These are phyloP conservation scores for Truncatella angustata DNA, from an alignment of 2,329 filamentous ascomycete genomes.

Conservation along the genomic window DNA sequence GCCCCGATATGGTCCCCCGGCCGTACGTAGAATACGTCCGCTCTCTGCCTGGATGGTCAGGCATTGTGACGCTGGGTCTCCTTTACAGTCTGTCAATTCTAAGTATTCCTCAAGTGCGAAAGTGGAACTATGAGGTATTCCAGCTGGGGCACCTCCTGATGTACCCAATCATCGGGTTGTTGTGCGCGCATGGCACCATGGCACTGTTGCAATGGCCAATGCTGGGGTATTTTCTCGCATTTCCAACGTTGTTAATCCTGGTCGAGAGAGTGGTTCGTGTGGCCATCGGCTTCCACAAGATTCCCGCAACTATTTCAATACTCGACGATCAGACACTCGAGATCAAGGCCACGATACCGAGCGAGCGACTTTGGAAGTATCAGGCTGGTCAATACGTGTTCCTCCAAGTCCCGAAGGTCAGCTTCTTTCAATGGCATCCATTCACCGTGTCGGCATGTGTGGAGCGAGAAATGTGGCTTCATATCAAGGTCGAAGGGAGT, in stretches of 20 bases:
- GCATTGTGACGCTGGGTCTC: conserved; percentile 44
- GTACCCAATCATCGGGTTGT: conserved; percentile 55
- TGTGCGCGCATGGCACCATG: conserved; percentile 53
- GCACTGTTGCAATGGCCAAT: conserved; percentile 52
- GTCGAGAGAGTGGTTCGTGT: conserved; percentile 46
- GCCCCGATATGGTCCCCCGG: conserved; percentile 39
- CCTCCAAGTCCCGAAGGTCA: conserved; percentile 51
- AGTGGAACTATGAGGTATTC: conserved; percentile 55
- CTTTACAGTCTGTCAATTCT: conserved; percentile 48
- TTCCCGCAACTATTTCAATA: conserved; percentile 46
- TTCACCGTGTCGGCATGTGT: conserved; percentile 57
- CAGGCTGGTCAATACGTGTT: conserved; percentile 58
- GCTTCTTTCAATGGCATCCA: conserved; percentile 57
- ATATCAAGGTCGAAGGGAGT: conserved; percentile 58
- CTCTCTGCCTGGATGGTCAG: conserved; percentile 48
- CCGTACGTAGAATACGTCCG: conserved; percentile 46
- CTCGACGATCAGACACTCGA: conserved; percentile 53
- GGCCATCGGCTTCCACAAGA: conserved; percentile 43
- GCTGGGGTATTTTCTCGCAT: conserved; percentile 55
- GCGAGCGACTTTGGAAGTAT: conserved; percentile 48
- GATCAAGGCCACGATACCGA: conserved; percentile 46
- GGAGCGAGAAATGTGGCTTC: conserved; percentile 49
- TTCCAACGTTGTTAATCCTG: conserved; percentile 50
- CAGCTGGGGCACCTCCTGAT: conserved; percentile 56
- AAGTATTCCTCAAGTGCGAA: conserved; percentile 49